phyloP scores from a whole-genome alignment of 352 stramenopile genomes.

The Phytophthora pseudosyringae region DNA sequence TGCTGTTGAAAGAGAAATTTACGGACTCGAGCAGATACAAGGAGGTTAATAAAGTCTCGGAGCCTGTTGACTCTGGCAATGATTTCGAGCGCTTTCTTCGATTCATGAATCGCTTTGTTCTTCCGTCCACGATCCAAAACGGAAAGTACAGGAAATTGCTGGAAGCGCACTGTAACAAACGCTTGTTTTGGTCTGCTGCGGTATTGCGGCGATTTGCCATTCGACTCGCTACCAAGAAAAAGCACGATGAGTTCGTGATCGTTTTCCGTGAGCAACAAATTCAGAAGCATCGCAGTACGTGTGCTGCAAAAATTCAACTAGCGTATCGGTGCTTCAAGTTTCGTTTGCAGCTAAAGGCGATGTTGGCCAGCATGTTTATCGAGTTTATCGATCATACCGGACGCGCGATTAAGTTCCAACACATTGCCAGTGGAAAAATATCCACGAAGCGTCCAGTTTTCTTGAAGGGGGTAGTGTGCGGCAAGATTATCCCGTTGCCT shows the following conservation, averaged over 20 bases:
- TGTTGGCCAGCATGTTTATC: conserved; percentile 63
- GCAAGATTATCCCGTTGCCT: conserved; percentile 61
- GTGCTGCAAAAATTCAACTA: conserved; percentile 45
- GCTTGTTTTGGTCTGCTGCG: conserved; percentile 55
- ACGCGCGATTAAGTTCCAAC: conserved; percentile 46
- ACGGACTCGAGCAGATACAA: conserved; percentile 1
- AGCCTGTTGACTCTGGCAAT: conserved; percentile 7
- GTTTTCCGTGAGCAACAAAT: conserved; percentile 44
- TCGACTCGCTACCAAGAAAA: conserved; percentile 42
- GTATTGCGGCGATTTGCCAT: conserved; percentile 55
- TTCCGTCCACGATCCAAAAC: conserved; percentile 60
- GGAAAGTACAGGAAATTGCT: conserved; percentile 66
- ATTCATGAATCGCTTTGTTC: conserved; percentile 74
- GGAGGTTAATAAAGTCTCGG: conserved; percentile 1
- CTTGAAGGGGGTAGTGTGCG: conserved; percentile 55
- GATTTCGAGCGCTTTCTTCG: conserved; percentile 52
- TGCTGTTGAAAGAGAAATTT: conserved; percentile 74
- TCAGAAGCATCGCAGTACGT: conserved; percentile 34
- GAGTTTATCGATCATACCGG: conserved; percentile 66
- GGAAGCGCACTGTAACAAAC: conserved; percentile 39
- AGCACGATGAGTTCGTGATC: conserved; percentile 55
- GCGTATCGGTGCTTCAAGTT: conserved; percentile 61
- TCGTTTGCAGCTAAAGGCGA: conserved; percentile 45
- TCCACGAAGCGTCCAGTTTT: conserved; percentile 55
- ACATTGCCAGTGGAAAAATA: conserved; percentile 44